These are phyloP conservation scores for Cladosporium oxysporum DNA, from an alignment of 2,329 filamentous ascomycete genomes.

Conservation along the genomic window DNA sequence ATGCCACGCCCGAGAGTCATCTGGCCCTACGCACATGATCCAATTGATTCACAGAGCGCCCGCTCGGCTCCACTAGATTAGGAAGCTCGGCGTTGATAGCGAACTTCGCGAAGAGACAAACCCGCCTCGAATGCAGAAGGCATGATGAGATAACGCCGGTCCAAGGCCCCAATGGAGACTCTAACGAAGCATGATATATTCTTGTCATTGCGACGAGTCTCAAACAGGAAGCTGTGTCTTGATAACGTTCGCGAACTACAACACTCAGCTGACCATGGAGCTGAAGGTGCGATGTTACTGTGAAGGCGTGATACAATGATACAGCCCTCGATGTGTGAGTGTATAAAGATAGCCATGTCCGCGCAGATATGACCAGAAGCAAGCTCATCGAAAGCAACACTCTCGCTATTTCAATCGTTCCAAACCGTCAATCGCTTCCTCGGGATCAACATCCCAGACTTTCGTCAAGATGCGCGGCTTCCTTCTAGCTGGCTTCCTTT, in stretches of 20 bases:
- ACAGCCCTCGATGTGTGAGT: neutral
- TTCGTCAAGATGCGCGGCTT: conserved; percentile 16
- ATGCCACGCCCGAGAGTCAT: conserved; percentile 16
- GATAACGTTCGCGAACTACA: conserved; percentile 14
- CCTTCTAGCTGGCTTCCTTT: conserved; percentile 18
- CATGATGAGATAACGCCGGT: conserved; percentile 19
- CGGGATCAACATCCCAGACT: conserved; percentile 6
- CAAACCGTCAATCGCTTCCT: neutral
- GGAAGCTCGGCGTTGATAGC: conserved; percentile 15
- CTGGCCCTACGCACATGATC: conserved; percentile 14
- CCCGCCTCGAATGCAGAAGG: conserved; percentile 17
- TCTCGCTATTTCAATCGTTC: conserved; percentile 1
- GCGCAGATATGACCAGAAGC: neutral
- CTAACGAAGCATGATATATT: conserved; percentile 16
- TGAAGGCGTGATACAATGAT: neutral
- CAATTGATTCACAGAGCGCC: neutral
- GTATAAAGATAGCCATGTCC: conserved; percentile 5
- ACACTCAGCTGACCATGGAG: conserved; percentile 11
- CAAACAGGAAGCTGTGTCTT: conserved; percentile 14
- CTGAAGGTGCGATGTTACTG: conserved; percentile 12
- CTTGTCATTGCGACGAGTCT: neutral
- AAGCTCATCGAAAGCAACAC: conserved; percentile 5
- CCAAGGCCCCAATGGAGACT: conserved; percentile 11
- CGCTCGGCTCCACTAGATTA: conserved; percentile 9
- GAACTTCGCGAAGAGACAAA: neutral